A percentile compares a stretch with the other conserved stretches of the same genome.
These are phyloP conservation scores for Pseudogymnoascus sp. DNA, from an alignment of 2,329 filamentous ascomycete genomes.

Conservation along the genomic window DNA sequence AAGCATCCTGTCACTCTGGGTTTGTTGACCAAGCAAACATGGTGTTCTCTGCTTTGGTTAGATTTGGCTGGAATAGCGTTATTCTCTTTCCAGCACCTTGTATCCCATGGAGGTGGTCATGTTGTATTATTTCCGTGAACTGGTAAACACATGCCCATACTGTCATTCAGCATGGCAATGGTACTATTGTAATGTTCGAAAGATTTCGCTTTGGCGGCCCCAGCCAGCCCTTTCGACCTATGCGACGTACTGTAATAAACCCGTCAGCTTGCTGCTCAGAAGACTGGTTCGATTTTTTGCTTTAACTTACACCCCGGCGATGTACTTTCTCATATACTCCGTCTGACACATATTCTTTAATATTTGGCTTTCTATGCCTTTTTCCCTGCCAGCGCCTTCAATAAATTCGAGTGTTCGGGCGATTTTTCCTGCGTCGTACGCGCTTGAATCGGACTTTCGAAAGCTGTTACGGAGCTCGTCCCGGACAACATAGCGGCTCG, in stretches of 20 bases:
- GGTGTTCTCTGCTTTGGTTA: background rate
- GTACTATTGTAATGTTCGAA: slow-evolving; percentile 59
- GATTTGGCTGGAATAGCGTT: background rate
- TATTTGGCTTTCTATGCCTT: slow-evolving; percentile 63
- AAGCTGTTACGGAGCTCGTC: slow-evolving; percentile 54
- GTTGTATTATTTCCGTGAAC: background rate
- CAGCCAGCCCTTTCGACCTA: slow-evolving; percentile 15
- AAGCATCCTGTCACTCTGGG: background rate
- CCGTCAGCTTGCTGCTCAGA: background rate
- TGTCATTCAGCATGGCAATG: slow-evolving; percentile 64
- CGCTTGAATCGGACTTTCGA: slow-evolving; percentile 35
- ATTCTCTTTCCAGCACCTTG: background rate
- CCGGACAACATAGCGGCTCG: slow-evolving; percentile 54
- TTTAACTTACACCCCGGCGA: background rate
- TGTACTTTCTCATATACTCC: slow-evolving; percentile 15
- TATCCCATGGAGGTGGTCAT: background rate
- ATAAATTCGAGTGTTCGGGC: slow-evolving; percentile 64
- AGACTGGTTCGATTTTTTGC: background rate
- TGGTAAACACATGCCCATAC: slow-evolving; percentile 56
- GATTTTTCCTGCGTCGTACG: slow-evolving; percentile 44
- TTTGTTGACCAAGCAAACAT: background rate
- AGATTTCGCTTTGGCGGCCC: slow-evolving; percentile 20
- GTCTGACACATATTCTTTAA: slow-evolving; percentile 59
- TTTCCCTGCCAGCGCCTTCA: slow-evolving; percentile 51
- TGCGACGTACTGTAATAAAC: slow-evolving; percentile 14